phyloP scores from a whole-genome alignment of 176 grass and related monocot genomes.

The Themeda triandra region DNA sequence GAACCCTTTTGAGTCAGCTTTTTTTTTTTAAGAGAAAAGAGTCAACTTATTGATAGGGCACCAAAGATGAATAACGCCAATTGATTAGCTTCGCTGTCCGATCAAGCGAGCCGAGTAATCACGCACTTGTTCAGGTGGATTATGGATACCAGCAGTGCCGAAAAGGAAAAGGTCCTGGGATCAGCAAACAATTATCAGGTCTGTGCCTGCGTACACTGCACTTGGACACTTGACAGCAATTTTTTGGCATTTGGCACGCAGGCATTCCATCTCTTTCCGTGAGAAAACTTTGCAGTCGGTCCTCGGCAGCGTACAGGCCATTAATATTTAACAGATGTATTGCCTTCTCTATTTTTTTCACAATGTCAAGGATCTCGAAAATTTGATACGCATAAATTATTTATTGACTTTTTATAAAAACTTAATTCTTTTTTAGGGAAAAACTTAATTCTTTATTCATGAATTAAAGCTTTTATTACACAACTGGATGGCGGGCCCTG shows the following conservation, averaged over 20 bases:
- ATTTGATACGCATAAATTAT: no score
- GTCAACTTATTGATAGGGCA: not conserved
- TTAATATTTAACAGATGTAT: no score
- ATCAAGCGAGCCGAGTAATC: conserved; percentile 1
- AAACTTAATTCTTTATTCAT: no score
- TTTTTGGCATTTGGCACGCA: not conserved
- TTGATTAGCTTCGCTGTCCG: not conserved
- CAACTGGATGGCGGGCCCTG: no score
- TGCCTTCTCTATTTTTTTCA: no score
- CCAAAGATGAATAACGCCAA: not conserved
- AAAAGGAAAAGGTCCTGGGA: not conserved
- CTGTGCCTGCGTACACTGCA: not conserved
- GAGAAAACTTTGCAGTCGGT: not conserved
- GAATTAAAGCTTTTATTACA: no score
- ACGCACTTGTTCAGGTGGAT: conserved; percentile 17
- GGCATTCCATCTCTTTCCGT: not conserved
- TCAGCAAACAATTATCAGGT: not conserved
- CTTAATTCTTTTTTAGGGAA: no score
- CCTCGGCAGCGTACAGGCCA: no score
- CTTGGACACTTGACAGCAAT: not conserved
- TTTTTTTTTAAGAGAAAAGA: no score
- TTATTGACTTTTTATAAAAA: no score
- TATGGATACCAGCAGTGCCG: conserved; percentile 2
- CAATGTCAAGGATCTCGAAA: no score
- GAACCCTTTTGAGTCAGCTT: not conserved